Conservation (phyloP, 805 yeast genomes). For the Danielozyma ontarioensis region DNA sequence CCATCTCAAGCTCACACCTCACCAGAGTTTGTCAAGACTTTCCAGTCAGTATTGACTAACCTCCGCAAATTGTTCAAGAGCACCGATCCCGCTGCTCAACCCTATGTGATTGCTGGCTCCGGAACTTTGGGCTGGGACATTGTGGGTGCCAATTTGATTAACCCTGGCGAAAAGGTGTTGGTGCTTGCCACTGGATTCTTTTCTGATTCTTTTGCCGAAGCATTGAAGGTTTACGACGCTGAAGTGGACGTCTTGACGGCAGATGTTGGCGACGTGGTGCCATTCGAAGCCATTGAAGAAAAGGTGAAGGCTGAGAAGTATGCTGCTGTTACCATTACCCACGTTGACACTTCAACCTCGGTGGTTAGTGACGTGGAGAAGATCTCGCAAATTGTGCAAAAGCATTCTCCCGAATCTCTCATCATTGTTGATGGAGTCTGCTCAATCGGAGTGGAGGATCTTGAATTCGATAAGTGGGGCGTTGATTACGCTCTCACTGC, state of each 20-base stretch:
- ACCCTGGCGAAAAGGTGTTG: conserved; percentile 63
- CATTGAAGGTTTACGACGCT: conserved; percentile 66
- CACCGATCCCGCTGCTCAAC: conserved; percentile 58
- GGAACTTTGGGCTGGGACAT: conserved; percentile 97
- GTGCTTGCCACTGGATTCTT: conserved; percentile 89
- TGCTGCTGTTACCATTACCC: conserved; percentile 77
- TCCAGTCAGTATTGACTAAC: conserved; percentile 62
- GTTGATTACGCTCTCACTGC: conserved; percentile 86
- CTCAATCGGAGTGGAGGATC: conserved; percentile 83
- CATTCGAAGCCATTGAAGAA: conserved; percentile 48
- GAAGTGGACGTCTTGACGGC: conserved; percentile 73
- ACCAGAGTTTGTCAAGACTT: conserved; percentile 72
- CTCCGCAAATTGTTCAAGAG: conserved; percentile 74
- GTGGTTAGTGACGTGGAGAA: conserved; percentile 69
- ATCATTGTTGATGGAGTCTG: conserved; percentile 93
- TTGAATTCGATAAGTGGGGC: conserved; percentile 86
- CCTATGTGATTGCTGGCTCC: conserved; percentile 79
- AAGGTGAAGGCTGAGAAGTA: conserved; percentile 51
- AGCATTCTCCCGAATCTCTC: conserved; percentile 71
- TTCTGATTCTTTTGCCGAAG: conserved; percentile 76
- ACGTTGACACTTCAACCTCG: conserved; percentile 97
- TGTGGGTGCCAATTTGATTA: conserved; percentile 69
- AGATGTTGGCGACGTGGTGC: conserved; percentile 66
- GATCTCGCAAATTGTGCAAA: conserved; percentile 56
- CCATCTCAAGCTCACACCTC: conserved; percentile 89